These are phyloP conservation scores for Ascocoryne sarcoides DNA, from an alignment of 2,329 filamentous ascomycete species.

Conservation along the genomic window DNA sequence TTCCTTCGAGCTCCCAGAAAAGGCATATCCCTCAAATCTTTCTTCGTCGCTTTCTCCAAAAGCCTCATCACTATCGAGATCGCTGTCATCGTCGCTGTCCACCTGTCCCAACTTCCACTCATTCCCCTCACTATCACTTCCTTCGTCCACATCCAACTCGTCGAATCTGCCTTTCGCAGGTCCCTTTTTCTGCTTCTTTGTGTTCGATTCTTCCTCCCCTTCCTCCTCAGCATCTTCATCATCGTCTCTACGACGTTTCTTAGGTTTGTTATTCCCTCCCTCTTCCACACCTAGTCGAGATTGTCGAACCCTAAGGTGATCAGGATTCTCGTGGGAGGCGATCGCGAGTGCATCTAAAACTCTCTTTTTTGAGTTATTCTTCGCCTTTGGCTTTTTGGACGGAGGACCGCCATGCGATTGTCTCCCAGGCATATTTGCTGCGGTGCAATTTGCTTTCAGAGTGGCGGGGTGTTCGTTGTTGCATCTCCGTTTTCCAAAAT, in stretches of 20 bases:
- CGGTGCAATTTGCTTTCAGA: neutral
- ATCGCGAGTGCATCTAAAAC: constrained; percentile 51
- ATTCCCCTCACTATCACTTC: constrained; percentile 61
- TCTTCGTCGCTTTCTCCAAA: constrained; percentile 66
- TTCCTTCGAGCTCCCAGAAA: constrained; percentile 48
- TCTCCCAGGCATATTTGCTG: constrained; percentile 28
- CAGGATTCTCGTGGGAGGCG: constrained; percentile 48
- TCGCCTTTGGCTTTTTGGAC: constrained; percentile 29
- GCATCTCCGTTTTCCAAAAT: neutral
- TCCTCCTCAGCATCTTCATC: constrained; percentile 37
- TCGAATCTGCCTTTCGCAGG: constrained; percentile 22
- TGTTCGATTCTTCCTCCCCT: constrained; percentile 30
- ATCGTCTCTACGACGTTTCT: constrained; percentile 32
- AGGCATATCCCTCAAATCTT: constrained; percentile 57
- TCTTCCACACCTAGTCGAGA: constrained; percentile 49
- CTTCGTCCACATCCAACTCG: constrained; percentile 44
- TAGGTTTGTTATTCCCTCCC: constrained; percentile 31
- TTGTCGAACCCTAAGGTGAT: constrained; percentile 42
- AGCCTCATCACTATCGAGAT: constrained; percentile 63
- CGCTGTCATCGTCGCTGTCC: constrained; percentile 57
- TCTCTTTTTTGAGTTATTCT: constrained; percentile 38
- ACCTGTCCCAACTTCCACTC: constrained; percentile 59
- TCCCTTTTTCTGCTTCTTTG: constrained; percentile 27
- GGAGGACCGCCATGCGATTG: constrained; percentile 28
- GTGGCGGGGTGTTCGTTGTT: neutral